These are phyloP conservation scores for Hura crepitans DNA, from an alignment of 441 rosid genomes.

Conservation along the genomic window DNA sequence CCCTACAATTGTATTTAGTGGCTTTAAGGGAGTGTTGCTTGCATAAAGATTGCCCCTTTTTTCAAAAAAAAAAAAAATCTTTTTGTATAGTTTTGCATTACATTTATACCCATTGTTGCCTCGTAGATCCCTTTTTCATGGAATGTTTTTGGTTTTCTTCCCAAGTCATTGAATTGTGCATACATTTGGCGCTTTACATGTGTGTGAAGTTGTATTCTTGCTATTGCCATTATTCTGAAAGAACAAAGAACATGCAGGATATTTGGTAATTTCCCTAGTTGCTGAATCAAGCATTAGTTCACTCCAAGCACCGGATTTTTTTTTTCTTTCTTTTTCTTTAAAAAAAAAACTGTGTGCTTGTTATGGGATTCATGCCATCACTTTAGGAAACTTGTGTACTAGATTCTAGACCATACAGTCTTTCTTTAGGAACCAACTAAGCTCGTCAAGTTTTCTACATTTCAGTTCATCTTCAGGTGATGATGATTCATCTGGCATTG, in stretches of 20 bases:
- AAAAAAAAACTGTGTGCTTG: not conserved
- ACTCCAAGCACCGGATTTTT: not conserved
- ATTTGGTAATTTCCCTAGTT: too few species aligned
- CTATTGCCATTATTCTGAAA: too few species aligned
- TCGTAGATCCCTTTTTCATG: not conserved
- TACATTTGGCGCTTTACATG: not conserved
- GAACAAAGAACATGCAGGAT: too few species aligned
- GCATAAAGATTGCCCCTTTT: too few species aligned
- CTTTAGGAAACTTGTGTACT: not conserved
- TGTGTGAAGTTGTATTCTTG: not conserved
- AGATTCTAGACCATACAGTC: not conserved
- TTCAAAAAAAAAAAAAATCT: too few species aligned
- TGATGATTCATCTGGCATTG: slow-evolving; percentile 27
- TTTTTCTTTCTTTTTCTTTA: too few species aligned
- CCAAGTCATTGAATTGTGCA: not conserved
- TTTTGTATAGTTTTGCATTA: not conserved
- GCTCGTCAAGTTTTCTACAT: slow-evolving; percentile 15
- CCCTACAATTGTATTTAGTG: not conserved
- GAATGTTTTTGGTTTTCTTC: not conserved
- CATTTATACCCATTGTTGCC: not conserved
- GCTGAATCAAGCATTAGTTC: too few species aligned
- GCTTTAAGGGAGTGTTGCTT: not conserved
- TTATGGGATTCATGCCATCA: not conserved
- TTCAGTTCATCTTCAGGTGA: slow-evolving; percentile 45
- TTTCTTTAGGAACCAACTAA: slow-evolving; percentile 3